phyloP scores from a whole-genome alignment of 2,329 filamentous ascomycete species.

The Laburnicola sp. region DNA sequence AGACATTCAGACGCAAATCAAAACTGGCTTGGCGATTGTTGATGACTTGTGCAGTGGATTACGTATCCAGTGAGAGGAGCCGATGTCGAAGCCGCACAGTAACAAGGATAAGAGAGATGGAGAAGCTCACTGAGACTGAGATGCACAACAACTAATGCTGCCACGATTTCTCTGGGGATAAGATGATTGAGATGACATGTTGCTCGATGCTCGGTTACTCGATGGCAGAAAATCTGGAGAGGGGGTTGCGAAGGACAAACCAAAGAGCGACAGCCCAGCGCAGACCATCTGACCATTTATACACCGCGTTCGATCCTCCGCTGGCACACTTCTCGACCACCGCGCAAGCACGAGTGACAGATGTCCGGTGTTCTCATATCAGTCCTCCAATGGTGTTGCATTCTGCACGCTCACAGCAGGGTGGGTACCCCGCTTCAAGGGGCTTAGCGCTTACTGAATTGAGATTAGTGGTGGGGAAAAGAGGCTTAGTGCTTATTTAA shows the following conservation, averaged over 20 bases:
- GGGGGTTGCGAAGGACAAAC: neutral
- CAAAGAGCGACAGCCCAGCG: neutral
- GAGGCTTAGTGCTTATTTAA: constrained; percentile 1
- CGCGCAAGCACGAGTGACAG: neutral
- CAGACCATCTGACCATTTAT: neutral
- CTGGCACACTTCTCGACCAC: neutral
- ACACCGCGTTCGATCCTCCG: neutral
- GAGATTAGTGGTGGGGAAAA: neutral
- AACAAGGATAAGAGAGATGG: too few relatives aligned
- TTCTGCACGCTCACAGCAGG: neutral
- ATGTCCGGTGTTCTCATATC: neutral
- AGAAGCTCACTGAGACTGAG: too few relatives aligned
- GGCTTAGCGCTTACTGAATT: constrained; percentile 7
- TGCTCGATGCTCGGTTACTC: too few relatives aligned
- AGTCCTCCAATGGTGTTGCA: constrained; percentile 1
- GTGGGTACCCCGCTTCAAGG: neutral
- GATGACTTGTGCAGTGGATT: too few relatives aligned
- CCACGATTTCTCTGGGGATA: too few relatives aligned
- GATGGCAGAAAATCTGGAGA: too few relatives aligned
- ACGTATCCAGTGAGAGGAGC: too few relatives aligned
- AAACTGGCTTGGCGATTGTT: too few relatives aligned
- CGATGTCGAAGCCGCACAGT: too few relatives aligned
- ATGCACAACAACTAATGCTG: too few relatives aligned
- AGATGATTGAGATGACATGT: too few relatives aligned
- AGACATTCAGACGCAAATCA: too few relatives aligned